A percentile compares a stretch with the other conserved stretches of the same genome.
These are phyloP conservation scores for Rosellinia necatrix DNA, from an alignment of 2,329 filamentous ascomycete genomes.

Conservation along the genomic window DNA sequence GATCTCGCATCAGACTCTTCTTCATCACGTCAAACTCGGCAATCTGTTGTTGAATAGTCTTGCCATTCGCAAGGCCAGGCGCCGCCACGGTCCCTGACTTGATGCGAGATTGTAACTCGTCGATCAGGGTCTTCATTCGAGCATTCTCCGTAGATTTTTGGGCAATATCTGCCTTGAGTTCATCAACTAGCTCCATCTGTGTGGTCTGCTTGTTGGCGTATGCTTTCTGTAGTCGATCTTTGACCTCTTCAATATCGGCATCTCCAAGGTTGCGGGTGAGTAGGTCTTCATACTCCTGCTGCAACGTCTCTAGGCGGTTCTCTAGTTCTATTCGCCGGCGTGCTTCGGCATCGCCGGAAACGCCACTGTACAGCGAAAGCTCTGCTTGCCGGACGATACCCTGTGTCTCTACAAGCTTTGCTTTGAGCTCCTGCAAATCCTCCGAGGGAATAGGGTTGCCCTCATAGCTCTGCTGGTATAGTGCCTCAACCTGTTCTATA, in stretches of 20 bases:
- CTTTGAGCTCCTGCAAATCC: constrained; percentile 75
- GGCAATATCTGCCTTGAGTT: constrained; percentile 75
- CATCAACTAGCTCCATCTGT: constrained; percentile 73
- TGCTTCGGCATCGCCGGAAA: constrained; percentile 66
- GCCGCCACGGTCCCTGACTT: constrained; percentile 62
- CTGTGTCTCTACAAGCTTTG: constrained; percentile 84
- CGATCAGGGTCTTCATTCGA: constrained; percentile 78
- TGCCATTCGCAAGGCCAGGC: constrained; percentile 74
- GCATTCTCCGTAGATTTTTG: constrained; percentile 82
- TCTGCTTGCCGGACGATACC: constrained; percentile 92
- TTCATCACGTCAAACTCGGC: constrained; percentile 99
- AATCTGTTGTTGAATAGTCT: constrained; percentile 96
- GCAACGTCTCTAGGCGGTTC: constrained; percentile 71
- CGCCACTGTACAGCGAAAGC: constrained; percentile 74
- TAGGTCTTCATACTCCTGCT: constrained; percentile 83
- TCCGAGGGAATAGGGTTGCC: constrained; percentile 83
- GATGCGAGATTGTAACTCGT: constrained; percentile 75
- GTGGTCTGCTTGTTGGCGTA: constrained; percentile 76
- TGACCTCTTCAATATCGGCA: constrained; percentile 82
- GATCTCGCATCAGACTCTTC: constrained; percentile 97
- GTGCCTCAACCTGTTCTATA: constrained; percentile 79
- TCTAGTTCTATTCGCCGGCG: constrained; percentile 78
- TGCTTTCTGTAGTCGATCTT: constrained; percentile 75
- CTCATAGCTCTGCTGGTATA: constrained; percentile 75
- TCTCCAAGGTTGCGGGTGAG: constrained; percentile 79